Evolutionary conservation across 2,329 filamentous ascomycete species (phyloP), one percentile per base, ranked within the genome.

Genomic region (Daldinia sp.): DNA sequence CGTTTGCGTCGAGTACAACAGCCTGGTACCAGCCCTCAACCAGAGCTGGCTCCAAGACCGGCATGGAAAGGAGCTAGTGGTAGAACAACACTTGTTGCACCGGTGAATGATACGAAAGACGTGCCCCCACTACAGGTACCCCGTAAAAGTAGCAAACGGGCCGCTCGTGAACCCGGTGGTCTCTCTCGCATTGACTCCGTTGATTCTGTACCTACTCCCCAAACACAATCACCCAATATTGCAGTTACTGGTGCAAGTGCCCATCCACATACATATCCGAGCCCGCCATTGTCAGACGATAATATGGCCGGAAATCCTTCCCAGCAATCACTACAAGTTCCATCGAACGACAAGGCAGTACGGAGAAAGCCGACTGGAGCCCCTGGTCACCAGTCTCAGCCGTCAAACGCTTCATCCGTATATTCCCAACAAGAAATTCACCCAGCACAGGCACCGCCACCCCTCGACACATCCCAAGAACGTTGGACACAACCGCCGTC

Each of bases 11-110:
- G 76, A 61, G 74, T 81, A 56, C 74, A 75, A 56, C 78, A 79
- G 63, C 70, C 69, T 23, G 72, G 69, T 30, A 66, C 63, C n/a
- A 71, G 50, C 39, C 58, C 68, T 23, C 66, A 72, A 55, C 63
- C 68, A n/a, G 69, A 71, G 19, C 64, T 67, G 5, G 61, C 68
- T 15, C 60, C 70, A n/a, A 80, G 82, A 19, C 86, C 87, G 4
- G 82, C 87, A 59, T 93, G 91, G 91, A 89, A 88, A 70, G 90
- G 90, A 15, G 87, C 87, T 34, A 92, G 88, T 73, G 91, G 91
- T 25, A 85, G 90, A 67, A 83, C 83, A 39, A 80, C 85, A 32
- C 81, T 92, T 58, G 83, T 91, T 30, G 82, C 83, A 43, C 87
- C 90, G 3, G 83, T 92, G 34, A 83, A 81, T 71, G 89, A 92